Evolutionary conservation across 495 filamentous ascomycete species (phyloP).

Genomic region (Penicillium nucicola): DNA sequence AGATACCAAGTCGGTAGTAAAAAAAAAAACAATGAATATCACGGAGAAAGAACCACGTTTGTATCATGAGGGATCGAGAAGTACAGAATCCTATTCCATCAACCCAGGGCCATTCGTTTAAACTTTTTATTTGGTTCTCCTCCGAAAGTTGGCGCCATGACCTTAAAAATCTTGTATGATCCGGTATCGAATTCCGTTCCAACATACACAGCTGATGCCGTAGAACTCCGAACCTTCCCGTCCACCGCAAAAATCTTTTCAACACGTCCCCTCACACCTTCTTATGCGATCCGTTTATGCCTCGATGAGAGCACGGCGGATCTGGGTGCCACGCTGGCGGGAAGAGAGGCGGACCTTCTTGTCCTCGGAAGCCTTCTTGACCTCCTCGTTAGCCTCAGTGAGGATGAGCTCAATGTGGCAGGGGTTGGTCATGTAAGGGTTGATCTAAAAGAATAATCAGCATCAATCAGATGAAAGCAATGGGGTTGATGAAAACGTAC

Average conservation of each 20-base stretch:
- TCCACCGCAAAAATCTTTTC: conserved; percentile 30
- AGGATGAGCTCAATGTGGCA: conserved; percentile 99
- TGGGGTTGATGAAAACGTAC: conserved; percentile 58
- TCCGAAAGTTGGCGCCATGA: conserved; percentile 28
- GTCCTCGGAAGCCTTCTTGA: conserved; percentile 67
- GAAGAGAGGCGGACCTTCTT: conserved; percentile 69
- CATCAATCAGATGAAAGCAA: background rate
- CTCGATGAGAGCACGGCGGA: conserved; percentile 76
- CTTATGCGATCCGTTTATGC: conserved; percentile 51
- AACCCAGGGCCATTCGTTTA: conserved; percentile 28
- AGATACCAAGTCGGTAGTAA: background rate
- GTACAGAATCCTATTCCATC: conserved; percentile 29
- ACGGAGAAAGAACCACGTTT: conserved; percentile 27
- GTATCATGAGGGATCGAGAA: conserved; percentile 31
- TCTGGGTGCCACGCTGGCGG: conserved; percentile 80
- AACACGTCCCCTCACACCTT: conserved; percentile 25
- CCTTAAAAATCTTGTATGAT: conserved; percentile 41
- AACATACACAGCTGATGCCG: conserved; percentile 29
- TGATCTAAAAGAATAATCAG: conserved; percentile 62
- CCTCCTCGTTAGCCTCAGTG: conserved; percentile 85
- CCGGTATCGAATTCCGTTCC: conserved; percentile 38
- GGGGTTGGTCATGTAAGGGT: conserved; percentile 99
- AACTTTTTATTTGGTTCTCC: conserved; percentile 37
- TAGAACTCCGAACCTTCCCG: conserved; percentile 28
- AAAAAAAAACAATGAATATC: conserved; percentile 1